Evolutionary conservation across 139 green algal genomes (phyloP), one percentile per base, ranked within the genome.

Genomic region (Mychonastes homosphaera): DNA sequence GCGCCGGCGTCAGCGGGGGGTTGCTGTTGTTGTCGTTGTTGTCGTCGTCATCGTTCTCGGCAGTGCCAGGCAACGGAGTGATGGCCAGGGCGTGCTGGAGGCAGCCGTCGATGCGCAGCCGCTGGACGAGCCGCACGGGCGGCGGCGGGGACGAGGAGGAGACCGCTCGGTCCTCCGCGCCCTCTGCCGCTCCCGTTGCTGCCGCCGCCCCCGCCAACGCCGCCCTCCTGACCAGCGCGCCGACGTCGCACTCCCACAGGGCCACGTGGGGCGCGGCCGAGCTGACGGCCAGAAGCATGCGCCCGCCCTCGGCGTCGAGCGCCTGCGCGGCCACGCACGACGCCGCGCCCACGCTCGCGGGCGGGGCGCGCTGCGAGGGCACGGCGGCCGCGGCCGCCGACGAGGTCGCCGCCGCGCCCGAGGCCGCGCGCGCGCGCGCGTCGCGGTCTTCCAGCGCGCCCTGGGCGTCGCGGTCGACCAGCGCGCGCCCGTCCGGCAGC

Each of bases 151-250:
- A 9, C 24, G 48, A 39, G 6, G 1, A 19, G 2, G 4, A 7
- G 16, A 29, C 29, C 32, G 28, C 62, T 13, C 51, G 77, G 71
- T 73, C 82, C 45, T 44, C 58, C 4, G 77, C 69, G 16, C 74
- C 40, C 8, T 32, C 53, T 19, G 72, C 75, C 21, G 87, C 39
- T 1, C 64, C 39, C 7, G 76, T 66, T 21, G 88, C 49, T 15
- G 82, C 82, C 28, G 64, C 62, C 0, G 64, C 52, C 15, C 40
- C 26, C 27, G 23, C 19, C 46, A 53, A 53, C 23, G 16, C n/a
- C 15, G 46, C 23, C 10, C 46, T n/a, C 46, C 10, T 21, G 33
- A 56, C 60, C n/a, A n/a, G n/a, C n/a, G n/a, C n/a, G n/a, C n/a
- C n/a, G n/a, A 19, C 50, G 13, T 21, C 6, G 43, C 56, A 67